Conservation (phyloP, 2,329 filamentous ascomycete species). For the Aspergillus tanneri region DNA sequence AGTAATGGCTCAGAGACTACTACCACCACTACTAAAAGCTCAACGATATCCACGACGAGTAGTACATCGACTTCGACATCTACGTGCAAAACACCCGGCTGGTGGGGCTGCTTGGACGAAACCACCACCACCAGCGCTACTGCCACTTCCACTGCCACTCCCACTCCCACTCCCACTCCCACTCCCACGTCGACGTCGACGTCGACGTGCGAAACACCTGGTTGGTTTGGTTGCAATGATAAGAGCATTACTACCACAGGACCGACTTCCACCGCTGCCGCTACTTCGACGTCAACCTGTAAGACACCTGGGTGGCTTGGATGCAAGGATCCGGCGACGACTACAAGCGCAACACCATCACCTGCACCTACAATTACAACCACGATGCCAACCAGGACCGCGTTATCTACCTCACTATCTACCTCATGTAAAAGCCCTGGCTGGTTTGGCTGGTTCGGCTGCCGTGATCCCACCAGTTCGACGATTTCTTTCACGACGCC, state of each 20-base stretch:
- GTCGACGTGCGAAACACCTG: slow-evolving; percentile 43
- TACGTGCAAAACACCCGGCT: slow-evolving; percentile 87
- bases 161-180: slow-evolving; percentile 35
- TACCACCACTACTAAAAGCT: slow-evolving; percentile 57
- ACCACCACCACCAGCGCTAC: slow-evolving; percentile 43
- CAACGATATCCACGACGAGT: slow-evolving; percentile 56
- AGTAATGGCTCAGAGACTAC: slow-evolving; percentile 80
- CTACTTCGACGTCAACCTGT: slow-evolving; percentile 41
- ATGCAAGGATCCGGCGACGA: slow-evolving; percentile 40
- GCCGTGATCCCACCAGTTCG: slow-evolving; percentile 28
- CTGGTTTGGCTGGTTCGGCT: slow-evolving; percentile 40
- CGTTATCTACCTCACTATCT: no score
- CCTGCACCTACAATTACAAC: slow-evolving; percentile 19
- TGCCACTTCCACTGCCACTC: slow-evolving; percentile 31
- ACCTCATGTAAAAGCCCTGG: slow-evolving; percentile 27
- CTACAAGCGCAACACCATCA: slow-evolving; percentile 24
- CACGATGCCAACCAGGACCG: slow-evolving; percentile 16
- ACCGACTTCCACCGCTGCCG: slow-evolving; percentile 20
- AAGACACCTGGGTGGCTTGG: slow-evolving; percentile 47
- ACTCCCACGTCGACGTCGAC: slow-evolving; percentile 39
- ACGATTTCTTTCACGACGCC: slow-evolving; percentile 14
- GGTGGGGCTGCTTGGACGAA: slow-evolving; percentile 69
- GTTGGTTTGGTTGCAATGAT: slow-evolving; percentile 47
- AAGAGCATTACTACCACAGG: slow-evolving; percentile 29
- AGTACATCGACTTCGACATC: slow-evolving; percentile 71